Evolutionary conservation across 768 basidiomycete species (phyloP).

Genomic region (Paxillus ammoniavirescens): DNA sequence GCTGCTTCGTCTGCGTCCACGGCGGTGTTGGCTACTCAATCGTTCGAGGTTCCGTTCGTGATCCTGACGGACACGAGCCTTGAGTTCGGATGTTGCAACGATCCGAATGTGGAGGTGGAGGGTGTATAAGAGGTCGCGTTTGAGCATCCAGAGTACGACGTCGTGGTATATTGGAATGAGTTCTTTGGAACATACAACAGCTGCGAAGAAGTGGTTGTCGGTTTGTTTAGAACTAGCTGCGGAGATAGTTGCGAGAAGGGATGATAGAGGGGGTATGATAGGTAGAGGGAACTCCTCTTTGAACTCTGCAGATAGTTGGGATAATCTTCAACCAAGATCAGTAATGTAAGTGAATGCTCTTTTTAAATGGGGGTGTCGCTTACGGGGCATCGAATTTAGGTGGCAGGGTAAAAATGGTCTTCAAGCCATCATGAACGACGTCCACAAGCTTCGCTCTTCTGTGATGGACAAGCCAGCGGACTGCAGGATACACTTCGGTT

Average conservation of each 20-base stretch:
- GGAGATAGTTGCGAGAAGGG: slow-evolving; percentile 75
- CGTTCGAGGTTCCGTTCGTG: slow-evolving; percentile 38
- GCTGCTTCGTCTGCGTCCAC: slow-evolving; percentile 21
- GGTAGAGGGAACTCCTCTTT: slow-evolving; percentile 55
- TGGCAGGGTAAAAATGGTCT: slow-evolving; percentile 79
- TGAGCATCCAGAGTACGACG: slow-evolving; percentile 89
- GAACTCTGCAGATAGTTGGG: slow-evolving; percentile 59
- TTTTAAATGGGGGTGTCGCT: slow-evolving; percentile 26
- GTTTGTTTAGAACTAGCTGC: slow-evolving; percentile 59
- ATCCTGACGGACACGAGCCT: slow-evolving; percentile 57
- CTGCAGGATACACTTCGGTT: slow-evolving; percentile 83
- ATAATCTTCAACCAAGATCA: slow-evolving; percentile 13
- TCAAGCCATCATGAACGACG: slow-evolving; percentile 71
- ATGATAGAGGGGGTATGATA: slow-evolving; percentile 66
- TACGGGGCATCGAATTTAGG: slow-evolving; percentile 61
- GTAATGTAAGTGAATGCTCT: slow-evolving; percentile 4
- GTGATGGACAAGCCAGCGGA: slow-evolving; percentile 89
- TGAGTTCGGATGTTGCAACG: slow-evolving; percentile 74
- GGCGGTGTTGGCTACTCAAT: slow-evolving; percentile 11
- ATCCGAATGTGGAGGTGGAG: slow-evolving; percentile 85
- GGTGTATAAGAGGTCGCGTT: slow-evolving; percentile 80
- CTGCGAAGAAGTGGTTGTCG: slow-evolving; percentile 76
- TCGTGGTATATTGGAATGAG: slow-evolving; percentile 70
- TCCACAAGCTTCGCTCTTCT: slow-evolving; percentile 89
- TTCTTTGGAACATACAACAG: slow-evolving; percentile 70